Evolutionary conservation across 805 yeast species (phyloP), one percentile per base, ranked within the genome.

Genomic region (Candida michaelii): DNA sequence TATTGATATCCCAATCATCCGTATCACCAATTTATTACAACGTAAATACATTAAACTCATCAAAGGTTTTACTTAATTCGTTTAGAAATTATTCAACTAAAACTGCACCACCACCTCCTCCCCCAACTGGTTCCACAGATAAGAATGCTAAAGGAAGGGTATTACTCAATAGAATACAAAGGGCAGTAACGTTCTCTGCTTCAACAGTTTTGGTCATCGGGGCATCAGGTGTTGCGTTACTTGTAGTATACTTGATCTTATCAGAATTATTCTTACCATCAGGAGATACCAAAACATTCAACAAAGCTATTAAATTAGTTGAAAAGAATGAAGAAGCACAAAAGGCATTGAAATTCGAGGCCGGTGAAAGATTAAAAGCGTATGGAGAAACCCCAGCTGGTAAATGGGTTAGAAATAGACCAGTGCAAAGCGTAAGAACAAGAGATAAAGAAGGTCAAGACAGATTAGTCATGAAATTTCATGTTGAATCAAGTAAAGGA

Each of bases 271-370:
- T 88, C 50, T 76, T 90, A 36, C 97, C 97, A 8, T 83, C 95
- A 1, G 95, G 96, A 17, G 97, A 90, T 58, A 90, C 96, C 0
- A 85, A 84, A 50, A 80, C 95, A 2, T 90, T 90, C 70, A 89
- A 90, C 65, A 78, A 88, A 52, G 95, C 95, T 2, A 89, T 89
- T 24, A 76, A 79, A 10, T 65, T 86, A 53, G 77, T 89, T 29
- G 91, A 90, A 57, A 70, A 82, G 45, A 87, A 84, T 60, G 73
- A 74, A 37, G 62, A 60, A 29, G 82, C 85, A 3, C 82, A 82
- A 51, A 65, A 71, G 49, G 60, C 82, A 23, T 67, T 90, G 29
- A 76, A 77, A 21, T 74, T 83, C 48, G 54, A 68, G 13, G 61
- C 72, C 2, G 81, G 79, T 8, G 77, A 74, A 42, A 77, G 87